phyloP scores from a whole-genome alignment of 805 yeast species.

The Saccharomycopsis vini region DNA sequence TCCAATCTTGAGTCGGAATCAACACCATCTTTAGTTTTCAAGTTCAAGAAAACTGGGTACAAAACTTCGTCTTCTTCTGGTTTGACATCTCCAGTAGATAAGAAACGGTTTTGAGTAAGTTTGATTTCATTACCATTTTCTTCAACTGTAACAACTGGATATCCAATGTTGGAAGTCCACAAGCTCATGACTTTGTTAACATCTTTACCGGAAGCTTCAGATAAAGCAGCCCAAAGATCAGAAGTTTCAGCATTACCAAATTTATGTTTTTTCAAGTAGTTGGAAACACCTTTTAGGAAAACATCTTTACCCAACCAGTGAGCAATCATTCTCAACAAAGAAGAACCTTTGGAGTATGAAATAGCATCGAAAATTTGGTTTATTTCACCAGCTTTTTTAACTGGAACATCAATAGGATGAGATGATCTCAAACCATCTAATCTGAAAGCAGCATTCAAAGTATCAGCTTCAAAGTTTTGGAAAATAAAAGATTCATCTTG shows the following conservation, averaged over 20 bases:
- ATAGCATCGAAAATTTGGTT: conserved; percentile 82
- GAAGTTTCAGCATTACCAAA: conserved; percentile 72
- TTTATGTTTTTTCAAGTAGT: conserved; percentile 64
- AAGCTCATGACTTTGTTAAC: conserved; percentile 65
- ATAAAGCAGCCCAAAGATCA: conserved; percentile 68
- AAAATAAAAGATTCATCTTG: conserved; percentile 83
- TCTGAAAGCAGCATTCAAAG: conserved; percentile 63
- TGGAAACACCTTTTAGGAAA: conserved; percentile 71
- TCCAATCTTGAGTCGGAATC: conserved; percentile 52
- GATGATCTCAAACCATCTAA: conserved; percentile 76
- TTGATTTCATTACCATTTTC: conserved; percentile 45
- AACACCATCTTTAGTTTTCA: conserved; percentile 48
- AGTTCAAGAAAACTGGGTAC: conserved; percentile 65
- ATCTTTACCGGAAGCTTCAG: conserved; percentile 63
- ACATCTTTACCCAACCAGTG: conserved; percentile 71
- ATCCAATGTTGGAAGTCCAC: conserved; percentile 77
- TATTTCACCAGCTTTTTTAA: conserved; percentile 67
- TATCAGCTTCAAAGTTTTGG: conserved; percentile 73
- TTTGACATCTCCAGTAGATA: conserved; percentile 69
- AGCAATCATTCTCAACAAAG: conserved; percentile 70
- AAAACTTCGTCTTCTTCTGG: conserved; percentile 62
- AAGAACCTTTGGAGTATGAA: conserved; percentile 75
- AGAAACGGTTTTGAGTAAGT: conserved; percentile 64
- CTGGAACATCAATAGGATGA: conserved; percentile 82
- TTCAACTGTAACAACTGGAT: conserved; percentile 60